These are phyloP conservation scores for Aspergillus carbonarius DNA, from an alignment of 2,329 filamentous ascomycete species.

Conservation along the genomic window DNA sequence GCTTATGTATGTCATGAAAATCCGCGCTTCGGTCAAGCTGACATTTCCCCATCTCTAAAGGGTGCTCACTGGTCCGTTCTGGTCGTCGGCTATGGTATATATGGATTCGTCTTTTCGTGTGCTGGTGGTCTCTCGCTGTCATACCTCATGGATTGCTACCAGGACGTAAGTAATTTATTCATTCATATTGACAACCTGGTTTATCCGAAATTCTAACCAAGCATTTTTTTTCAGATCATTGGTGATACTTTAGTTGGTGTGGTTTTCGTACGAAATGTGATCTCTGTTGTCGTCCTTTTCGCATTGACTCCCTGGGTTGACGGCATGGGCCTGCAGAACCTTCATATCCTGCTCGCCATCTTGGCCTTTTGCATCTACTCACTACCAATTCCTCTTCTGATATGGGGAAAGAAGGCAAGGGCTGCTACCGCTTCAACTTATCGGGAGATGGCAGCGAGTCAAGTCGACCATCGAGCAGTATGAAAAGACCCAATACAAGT, in stretches of 20 bases:
- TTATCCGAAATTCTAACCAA: not conserved
- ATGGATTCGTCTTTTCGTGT: conserved; percentile 3
- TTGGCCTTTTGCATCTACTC: conserved; percentile 17
- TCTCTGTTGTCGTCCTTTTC: conserved; percentile 49
- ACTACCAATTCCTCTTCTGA: conserved; percentile 22
- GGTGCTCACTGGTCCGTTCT: conserved; percentile 48
- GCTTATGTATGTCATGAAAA: not conserved
- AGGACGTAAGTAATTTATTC: not conserved
- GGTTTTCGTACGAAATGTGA: conserved; percentile 46
- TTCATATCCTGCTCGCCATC: conserved; percentile 10
- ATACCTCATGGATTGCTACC: conserved; percentile 31
- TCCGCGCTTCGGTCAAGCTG: not conserved
- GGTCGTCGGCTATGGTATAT: conserved; percentile 34
- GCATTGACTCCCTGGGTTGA: conserved; percentile 28
- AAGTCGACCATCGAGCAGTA: not conserved
- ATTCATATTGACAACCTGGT: not conserved
- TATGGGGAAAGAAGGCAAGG: conserved; percentile 26
- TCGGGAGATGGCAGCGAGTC: not conserved
- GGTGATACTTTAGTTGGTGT: conserved; percentile 49
- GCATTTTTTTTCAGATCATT: conserved; percentile 40
- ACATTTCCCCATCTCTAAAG: conserved; percentile 3
- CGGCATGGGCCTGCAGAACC: not conserved
- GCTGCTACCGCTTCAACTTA: conserved; percentile 7
- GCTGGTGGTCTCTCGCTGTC: not conserved
- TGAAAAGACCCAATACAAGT: not conserved